Evolutionary conservation across 2,329 filamentous ascomycete species (phyloP), one percentile per base, ranked within the genome.

Genomic region (Cladosporium sp.): DNA sequence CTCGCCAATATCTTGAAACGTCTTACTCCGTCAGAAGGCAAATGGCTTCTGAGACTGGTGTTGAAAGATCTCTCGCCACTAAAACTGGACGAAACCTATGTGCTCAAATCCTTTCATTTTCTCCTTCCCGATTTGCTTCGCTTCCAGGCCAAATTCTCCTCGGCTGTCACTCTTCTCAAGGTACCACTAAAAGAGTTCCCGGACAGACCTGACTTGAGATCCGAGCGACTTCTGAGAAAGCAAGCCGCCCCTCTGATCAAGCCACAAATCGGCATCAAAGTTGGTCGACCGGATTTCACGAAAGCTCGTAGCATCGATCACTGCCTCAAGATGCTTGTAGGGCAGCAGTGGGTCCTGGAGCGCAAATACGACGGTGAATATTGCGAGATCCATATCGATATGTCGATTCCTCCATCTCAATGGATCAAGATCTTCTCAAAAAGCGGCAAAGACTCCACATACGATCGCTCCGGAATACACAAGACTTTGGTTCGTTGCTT

Each of bases 361-460:
- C 84, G 88, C 61, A 96, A 96, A 75, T 87, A 96, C 68, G 92
- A 96, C 72, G 92, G 14, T 10, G 93, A 97, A 77, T 97, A 95
- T 71, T 96, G 92, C 71, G 93, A 97, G 76, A 87, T 97, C 34
- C 93, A 97, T 72, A 81, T 97, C 47, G 88, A 96, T 73, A 79
- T 91, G 7, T 80, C 80, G 10, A 87, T 85, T 59, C 79, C 80
- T 15, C 70, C 69, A 7, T 57, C 74, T 66, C 74, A 84, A 0
- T 85, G 83, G 58, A 87, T 96, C 32, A 89, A 90, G 69, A 94
- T 97, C 34, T 97, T 95, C 75, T 96, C 92, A 11, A 97, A 97
- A 75, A 95, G 92, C 72, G 92, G 93, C 66, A 96, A 95, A 75
- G 92, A 97, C 70, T 94, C 92, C 54, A 97, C 92, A 0, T 74